Percentiles rank a stretch among this genome's conserved stretches.
Evolutionary conservation across 768 basidiomycete species (phyloP).

Genomic region (Tremella yokohamensis): DNA sequence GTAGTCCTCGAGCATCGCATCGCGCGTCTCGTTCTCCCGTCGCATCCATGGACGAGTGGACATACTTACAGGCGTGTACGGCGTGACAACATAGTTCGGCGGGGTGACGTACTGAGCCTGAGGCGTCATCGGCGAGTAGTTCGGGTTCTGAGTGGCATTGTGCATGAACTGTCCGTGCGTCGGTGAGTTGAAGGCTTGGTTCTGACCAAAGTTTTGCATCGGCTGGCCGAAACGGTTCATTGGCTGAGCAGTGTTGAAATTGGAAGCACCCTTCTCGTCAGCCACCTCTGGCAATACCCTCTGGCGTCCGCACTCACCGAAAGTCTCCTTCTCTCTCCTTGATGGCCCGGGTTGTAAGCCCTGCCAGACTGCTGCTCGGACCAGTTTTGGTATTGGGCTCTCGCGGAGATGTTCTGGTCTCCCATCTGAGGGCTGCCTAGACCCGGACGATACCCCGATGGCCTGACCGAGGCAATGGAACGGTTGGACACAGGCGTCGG

Average conservation of each 20-base stretch:
- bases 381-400: background rate
- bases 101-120: background rate
- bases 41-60: background rate
- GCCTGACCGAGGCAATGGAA: background rate
- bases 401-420: background rate
- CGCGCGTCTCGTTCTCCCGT: background rate
- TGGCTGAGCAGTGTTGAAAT: background rate
- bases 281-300: too few species aligned
- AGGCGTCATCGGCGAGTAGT: background rate
- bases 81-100: background rate
- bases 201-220: background rate
- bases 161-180: slow-evolving; percentile 1
- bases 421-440: too few species aligned
- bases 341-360: background rate
- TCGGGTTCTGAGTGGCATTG: background rate
- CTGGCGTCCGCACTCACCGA: background rate
- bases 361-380: background rate
- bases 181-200: background rate
- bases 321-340: background rate
- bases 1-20: slow-evolving; percentile 74
- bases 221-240: slow-evolving; percentile 3
- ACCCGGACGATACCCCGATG: background rate
- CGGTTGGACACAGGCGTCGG: background rate
- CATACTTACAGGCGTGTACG: background rate
- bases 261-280: background rate